Evolutionary conservation across 495 filamentous ascomycete genomes (phyloP), one percentile per base, ranked within the genome.

Genomic region (Recurvomyces mirabilis): DNA sequence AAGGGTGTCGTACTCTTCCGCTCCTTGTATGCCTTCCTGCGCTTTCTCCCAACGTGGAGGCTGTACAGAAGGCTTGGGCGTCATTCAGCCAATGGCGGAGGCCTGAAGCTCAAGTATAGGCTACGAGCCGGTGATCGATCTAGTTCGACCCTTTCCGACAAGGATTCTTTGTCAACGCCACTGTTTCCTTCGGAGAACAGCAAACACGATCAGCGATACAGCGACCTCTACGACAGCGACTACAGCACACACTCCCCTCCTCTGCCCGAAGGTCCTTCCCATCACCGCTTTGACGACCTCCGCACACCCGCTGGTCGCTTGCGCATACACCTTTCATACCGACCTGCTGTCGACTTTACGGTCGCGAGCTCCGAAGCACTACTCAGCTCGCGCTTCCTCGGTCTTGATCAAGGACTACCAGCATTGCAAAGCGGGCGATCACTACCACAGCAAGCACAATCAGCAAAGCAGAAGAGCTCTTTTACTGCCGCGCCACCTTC

Each of bases 1-100:
- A 87, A 89, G 65, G 81, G 78, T 54, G 91, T 98, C 48, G 81
- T 96, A 43, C 74, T 96, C 49, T 95, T 96, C 64, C 75, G 93
- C 46, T 87, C 87, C 7, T 71, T 98, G n/a, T 95, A 86, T 62
- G 72, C 85, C 12, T 82, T 80, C 40, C 75, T 84, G 20, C 83
- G 82, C 52, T 73, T 94, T 43, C 62, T 94, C 52, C 93, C 93
- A 17, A 81, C 84, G 19, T 93, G 82, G 82, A 93, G 82, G 66
- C 81, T 59, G 21, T 55, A 56, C 41, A 49, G 59, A 19, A 46
- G 47, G 23, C 56, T 93, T 51, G 73, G 79, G 22, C 83, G 82
- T 55, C 75, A 77, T 34, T 67, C 82, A 44, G 72, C 75, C 7
- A 89, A 84, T 56, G 57, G 62, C 22, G 75, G 69, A 46, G 73